Evolutionary conservation across 805 yeast genomes (phyloP).

Genomic region (Candida sonorensis): DNA sequence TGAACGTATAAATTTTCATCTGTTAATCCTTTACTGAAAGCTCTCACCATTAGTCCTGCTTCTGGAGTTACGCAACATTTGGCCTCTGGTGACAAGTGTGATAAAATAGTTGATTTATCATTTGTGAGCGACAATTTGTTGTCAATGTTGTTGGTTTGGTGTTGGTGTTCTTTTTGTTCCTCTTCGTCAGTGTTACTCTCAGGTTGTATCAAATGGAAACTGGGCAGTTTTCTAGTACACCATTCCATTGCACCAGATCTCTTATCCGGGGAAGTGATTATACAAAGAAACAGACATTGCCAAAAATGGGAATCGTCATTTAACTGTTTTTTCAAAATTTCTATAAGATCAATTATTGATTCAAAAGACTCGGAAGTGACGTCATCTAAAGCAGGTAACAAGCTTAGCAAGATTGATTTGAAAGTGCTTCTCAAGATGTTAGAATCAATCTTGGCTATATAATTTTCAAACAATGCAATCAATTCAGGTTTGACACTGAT

Average conservation of each 20-base stretch:
- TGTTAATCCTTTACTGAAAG: conserved; percentile 62
- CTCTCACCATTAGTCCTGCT: conserved; percentile 70
- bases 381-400: conserved; percentile 87
- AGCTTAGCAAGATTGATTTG: conserved; percentile 64
- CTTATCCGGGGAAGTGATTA: conserved; percentile 74
- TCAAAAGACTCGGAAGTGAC: conserved; percentile 79
- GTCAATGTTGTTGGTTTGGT: too few relatives aligned
- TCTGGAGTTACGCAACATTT: conserved; percentile 63
- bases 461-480: conserved; percentile 51
- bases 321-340: conserved; percentile 47
- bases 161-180: too few relatives aligned
- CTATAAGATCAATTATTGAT: conserved; percentile 53
- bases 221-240: conserved; percentile 62
- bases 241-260: conserved; percentile 80
- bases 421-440: conserved; percentile 45
- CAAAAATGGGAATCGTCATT: conserved; percentile 74
- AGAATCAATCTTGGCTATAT: conserved; percentile 47
- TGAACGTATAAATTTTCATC: conserved; percentile 68
- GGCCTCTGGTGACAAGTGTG: conserved; percentile 34
- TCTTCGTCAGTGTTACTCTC: conserved; percentile 4
- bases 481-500: conserved; percentile 81
- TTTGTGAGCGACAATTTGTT: too few relatives aligned
- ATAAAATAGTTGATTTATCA: conserved; percentile 12
- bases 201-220: conserved; percentile 26
- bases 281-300: conserved; percentile 70